phyloP scores from a whole-genome alignment of 176 grass and related monocot species.

The Aechmea fasciata region DNA sequence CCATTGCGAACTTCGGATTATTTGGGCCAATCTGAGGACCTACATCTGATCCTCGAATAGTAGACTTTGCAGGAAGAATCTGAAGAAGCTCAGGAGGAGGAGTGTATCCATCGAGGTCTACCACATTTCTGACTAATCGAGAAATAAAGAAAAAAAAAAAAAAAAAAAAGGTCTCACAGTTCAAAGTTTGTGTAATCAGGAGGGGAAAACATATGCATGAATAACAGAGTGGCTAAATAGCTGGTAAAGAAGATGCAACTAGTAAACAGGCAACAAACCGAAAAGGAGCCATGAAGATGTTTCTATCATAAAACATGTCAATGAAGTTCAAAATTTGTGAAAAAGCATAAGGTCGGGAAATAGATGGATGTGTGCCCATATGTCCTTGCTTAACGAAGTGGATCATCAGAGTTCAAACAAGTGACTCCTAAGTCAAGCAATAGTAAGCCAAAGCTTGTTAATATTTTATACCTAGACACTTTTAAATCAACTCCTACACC shows the following conservation, averaged over 20 bases:
- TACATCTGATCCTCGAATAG: slow-evolving; percentile 63
- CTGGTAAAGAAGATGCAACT: too few relatives aligned
- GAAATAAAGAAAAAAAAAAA: slow-evolving; percentile 1
- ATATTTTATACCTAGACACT: neutral
- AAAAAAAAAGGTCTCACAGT: neutral
- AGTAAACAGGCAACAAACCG: neutral
- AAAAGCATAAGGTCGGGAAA: neutral
- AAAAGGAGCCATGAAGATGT: neutral
- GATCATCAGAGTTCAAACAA: too few relatives aligned
- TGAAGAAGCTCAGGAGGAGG: slow-evolving; percentile 82
- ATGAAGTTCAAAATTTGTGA: neutral
- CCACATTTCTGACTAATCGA: slow-evolving; percentile 61
- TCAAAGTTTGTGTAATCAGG: neutral
- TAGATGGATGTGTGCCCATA: neutral
- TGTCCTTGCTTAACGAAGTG: neutral
- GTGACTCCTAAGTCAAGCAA: neutral
- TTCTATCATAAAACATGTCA: neutral
- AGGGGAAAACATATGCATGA: neutral
- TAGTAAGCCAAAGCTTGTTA: neutral
- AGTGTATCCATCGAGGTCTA: slow-evolving; percentile 69
- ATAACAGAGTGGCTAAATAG: neutral
- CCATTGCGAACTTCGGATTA: slow-evolving; percentile 66
- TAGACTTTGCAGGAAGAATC: slow-evolving; percentile 81
- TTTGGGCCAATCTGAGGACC: slow-evolving; percentile 80
- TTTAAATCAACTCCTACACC: neutral